A percentile compares a stretch with the other conserved stretches of the same genome.
Conservation (phyloP, 331 rosid genomes). For the Phaseolus coccineus region DNA sequence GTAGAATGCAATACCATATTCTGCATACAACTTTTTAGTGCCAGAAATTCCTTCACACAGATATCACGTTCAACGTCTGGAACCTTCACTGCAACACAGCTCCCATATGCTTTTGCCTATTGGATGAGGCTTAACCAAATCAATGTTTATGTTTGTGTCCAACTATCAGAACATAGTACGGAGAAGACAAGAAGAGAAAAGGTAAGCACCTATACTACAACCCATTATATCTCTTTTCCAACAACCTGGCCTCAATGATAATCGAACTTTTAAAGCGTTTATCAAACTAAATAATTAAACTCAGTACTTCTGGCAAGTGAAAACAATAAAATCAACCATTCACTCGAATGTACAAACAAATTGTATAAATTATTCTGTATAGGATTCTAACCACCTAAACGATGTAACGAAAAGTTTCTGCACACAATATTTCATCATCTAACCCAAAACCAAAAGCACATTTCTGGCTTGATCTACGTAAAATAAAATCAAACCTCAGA, state of each 20-base stretch:
- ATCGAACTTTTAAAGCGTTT: conserved; percentile 15
- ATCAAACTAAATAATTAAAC: conserved; percentile 8
- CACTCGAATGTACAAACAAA: conserved; percentile 8
- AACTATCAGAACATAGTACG: neutral
- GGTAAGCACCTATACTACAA: conserved; percentile 24
- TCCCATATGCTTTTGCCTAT: conserved; percentile 86
- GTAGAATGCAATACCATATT: conserved; percentile 61
- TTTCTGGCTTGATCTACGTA: conserved; percentile 17
- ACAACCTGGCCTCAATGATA: conserved; percentile 17
- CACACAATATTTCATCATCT: conserved; percentile 11
- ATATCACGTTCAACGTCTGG: conserved; percentile 90
- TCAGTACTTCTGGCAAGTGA: neutral
- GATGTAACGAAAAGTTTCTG: conserved; percentile 10
- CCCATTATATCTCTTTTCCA: conserved; percentile 35
- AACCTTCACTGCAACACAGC: conserved; percentile 90
- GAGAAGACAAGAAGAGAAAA: conserved; percentile 17
- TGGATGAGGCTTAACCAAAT: conserved; percentile 41
- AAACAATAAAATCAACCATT: conserved; percentile 31
- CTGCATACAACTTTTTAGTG: conserved; percentile 89
- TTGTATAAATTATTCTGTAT: neutral
- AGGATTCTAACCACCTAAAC: conserved; percentile 11
- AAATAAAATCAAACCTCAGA: conserved; percentile 70
- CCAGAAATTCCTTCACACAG: conserved; percentile 86
- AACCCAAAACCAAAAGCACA: conserved; percentile 21
- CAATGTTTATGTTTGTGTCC: conserved; percentile 25